Percentiles rank a stretch among this genome's conserved stretches.
phyloP scores from a whole-genome alignment of 108 stramenopile species.

The Aurantiochytrium sp. region DNA sequence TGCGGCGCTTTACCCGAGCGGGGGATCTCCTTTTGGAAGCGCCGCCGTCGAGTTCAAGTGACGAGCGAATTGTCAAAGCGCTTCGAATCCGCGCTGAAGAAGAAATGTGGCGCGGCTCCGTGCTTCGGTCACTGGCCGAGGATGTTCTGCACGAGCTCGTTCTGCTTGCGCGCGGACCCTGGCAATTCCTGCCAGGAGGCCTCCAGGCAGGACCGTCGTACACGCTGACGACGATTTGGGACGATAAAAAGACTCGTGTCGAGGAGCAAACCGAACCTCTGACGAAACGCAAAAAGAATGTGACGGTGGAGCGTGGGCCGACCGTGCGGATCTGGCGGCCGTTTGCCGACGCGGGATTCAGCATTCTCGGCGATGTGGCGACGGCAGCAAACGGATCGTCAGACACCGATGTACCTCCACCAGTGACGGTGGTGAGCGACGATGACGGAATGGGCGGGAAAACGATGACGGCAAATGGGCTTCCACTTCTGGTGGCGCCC shows the following conservation, averaged over 20 bases:
- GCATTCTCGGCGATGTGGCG: constrained; percentile 3
- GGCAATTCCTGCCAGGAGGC: not conserved
- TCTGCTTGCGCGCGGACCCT: not conserved
- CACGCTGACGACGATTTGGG: not conserved
- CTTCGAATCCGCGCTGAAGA: not conserved
- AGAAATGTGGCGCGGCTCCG: not conserved
- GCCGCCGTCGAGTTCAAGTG: not conserved
- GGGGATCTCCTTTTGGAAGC: not conserved
- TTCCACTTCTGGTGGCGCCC: not conserved
- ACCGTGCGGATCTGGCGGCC: constrained; percentile 8
- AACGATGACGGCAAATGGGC: not conserved
- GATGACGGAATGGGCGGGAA: constrained; percentile 14
- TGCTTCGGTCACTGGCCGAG: not conserved
- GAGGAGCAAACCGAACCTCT: not conserved
- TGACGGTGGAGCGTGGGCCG: not conserved
- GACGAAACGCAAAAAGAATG: not conserved
- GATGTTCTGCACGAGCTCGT: constrained; percentile 18
- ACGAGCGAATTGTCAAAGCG: not conserved
- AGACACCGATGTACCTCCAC: not conserved
- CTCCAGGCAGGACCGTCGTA: not conserved
- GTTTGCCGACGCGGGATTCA: not conserved
- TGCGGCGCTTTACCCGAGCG: not conserved
- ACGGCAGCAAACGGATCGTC: not conserved
- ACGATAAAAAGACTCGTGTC: not conserved
- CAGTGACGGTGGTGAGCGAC: constrained; percentile 1